phyloP scores from a whole-genome alignment of 2,329 filamentous ascomycete species.

The Thelonectria blattea region DNA sequence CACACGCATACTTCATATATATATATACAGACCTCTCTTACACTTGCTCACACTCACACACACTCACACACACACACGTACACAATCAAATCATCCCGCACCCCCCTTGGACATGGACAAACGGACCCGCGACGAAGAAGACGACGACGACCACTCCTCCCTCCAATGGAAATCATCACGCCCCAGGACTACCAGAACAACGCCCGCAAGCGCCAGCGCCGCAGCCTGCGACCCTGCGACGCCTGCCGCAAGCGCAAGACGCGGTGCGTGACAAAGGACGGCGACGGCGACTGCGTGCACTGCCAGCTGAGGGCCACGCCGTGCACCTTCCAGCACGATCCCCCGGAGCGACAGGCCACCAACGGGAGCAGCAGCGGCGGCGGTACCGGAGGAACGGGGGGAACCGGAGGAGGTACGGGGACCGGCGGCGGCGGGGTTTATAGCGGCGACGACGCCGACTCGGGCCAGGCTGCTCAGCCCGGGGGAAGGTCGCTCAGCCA shows the following conservation, averaged over 20 bases:
- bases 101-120: constrained; percentile 22
- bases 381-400: constrained; percentile 8
- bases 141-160: constrained; percentile 21
- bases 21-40: neutral
- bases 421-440: neutral
- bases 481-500: constrained; percentile 20
- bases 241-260: constrained; percentile 44
- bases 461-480: constrained; percentile 18
- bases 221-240: constrained; percentile 41
- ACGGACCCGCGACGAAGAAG: constrained; percentile 11
- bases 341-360: constrained; percentile 36
- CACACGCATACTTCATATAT: no score
- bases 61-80: neutral
- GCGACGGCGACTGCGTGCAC: constrained; percentile 38
- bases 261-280: constrained; percentile 42
- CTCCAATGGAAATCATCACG: constrained; percentile 42
- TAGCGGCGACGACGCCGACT: constrained; percentile 28
- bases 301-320: constrained; percentile 38
- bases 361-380: constrained; percentile 21
- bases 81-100: neutral
- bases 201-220: constrained; percentile 39
- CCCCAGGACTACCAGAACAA: constrained; percentile 41
- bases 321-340: constrained; percentile 41
- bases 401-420: no score
- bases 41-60: neutral